Evolutionary conservation across 2,329 filamentous ascomycete genomes (phyloP).

Genomic region (Cucurbitaria berberidis): DNA sequence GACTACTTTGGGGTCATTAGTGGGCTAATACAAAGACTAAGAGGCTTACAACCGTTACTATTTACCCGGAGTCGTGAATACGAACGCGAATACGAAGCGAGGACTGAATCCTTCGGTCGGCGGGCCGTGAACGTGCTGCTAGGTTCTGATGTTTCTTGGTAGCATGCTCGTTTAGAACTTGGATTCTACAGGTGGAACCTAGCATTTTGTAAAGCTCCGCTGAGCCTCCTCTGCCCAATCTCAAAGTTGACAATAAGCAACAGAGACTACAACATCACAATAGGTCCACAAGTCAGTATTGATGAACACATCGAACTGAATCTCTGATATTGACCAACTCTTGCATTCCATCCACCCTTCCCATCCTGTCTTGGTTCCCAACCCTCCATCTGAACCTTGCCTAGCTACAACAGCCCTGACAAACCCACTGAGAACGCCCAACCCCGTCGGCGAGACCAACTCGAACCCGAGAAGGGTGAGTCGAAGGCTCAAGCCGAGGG

Average conservation of each 20-base stretch:
- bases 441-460: constrained; percentile 13
- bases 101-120: not conserved
- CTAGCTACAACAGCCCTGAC: not conserved
- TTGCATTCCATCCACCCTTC: not conserved
- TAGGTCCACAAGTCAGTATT: not conserved
- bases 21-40: not conserved
- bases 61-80: not conserved
- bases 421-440: not conserved
- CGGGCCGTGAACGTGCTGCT: not conserved
- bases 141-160: not conserved
- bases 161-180: too few relatives aligned
- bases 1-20: not conserved
- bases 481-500: constrained; percentile 11
- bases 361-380: not conserved
- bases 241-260: not conserved
- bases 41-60: not conserved
- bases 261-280: not conserved
- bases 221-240: not conserved
- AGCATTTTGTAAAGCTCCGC: not conserved
- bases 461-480: constrained; percentile 15
- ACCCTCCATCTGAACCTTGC: too few relatives aligned
- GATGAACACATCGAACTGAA: not conserved
- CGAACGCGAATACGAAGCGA: not conserved
- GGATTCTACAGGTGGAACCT: too few relatives aligned
- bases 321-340: too few relatives aligned